These are phyloP conservation scores for Annulohypoxylon maeteangense DNA, from an alignment of 495 filamentous ascomycete species.

Conservation along the genomic window DNA sequence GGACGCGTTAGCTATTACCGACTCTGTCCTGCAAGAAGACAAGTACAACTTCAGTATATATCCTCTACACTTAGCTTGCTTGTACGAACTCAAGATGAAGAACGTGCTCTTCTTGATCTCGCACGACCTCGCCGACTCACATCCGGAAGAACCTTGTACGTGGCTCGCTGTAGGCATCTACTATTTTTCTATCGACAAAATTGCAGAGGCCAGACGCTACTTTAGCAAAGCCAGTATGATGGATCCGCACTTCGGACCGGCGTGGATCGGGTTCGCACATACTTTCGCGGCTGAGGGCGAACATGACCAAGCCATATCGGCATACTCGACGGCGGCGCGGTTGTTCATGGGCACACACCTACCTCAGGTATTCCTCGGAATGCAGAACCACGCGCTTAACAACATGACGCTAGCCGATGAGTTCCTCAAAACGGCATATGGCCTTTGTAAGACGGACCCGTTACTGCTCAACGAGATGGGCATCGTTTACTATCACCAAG, in stretches of 20 bases:
- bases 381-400: conserved; percentile 96
- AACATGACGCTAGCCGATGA: conserved; percentile 97
- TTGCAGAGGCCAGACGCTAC: conserved; percentile 92
- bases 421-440: conserved; percentile 88
- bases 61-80: conserved; percentile 89
- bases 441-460: conserved; percentile 80
- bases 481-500: conserved; percentile 92
- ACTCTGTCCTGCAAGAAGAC: conserved; percentile 79
- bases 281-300: conserved; percentile 99
- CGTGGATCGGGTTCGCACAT: conserved; percentile 99
- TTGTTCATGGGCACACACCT: conserved; percentile 98
- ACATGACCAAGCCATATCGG: conserved; percentile 97
- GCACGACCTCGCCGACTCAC: conserved; percentile 93
- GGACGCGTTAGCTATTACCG: conserved; percentile 84
- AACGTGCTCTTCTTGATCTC: conserved; percentile 91
- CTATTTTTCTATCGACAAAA: conserved; percentile 88
- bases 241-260: conserved; percentile 96
- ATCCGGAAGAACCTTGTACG: conserved; percentile 88
- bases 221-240: conserved; percentile 98
- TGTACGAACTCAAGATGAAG: conserved; percentile 86
- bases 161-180: conserved; percentile 96
- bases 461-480: conserved; percentile 95
- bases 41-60: conserved; percentile 90
- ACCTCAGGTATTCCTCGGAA: conserved; percentile 94
- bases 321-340: conserved; percentile 94